Evolutionary conservation across 192 early-diverging fungal species (phyloP).

Genomic region (Rhizophagus clarus): DNA sequence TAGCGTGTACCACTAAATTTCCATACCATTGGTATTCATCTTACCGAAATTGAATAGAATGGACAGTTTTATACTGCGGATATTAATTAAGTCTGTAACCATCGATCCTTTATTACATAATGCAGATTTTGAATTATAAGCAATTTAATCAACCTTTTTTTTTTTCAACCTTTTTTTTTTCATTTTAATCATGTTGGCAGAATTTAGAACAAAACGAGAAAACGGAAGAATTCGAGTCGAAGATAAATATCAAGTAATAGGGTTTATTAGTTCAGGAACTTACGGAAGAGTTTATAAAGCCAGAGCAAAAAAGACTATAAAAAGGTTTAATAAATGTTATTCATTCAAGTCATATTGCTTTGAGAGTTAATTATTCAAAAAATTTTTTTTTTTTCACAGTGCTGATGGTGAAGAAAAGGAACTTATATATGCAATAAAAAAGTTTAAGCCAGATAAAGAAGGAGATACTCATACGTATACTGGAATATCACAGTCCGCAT

Average conservation of each 20-base stretch:
- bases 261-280: slow-evolving; percentile 93
- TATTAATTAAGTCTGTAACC: too few species aligned
- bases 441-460: slow-evolving; percentile 96
- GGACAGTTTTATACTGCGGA: too few species aligned
- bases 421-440: slow-evolving; percentile 90
- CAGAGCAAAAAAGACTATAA: slow-evolving; percentile 56
- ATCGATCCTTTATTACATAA: too few species aligned
- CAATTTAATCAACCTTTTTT: not conserved
- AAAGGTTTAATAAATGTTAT: not conserved
- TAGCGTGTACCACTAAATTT: too few species aligned
- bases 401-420: slow-evolving; percentile 37
- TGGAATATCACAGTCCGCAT: slow-evolving; percentile 93
- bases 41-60: too few species aligned
- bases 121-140: too few species aligned
- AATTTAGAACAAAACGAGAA: slow-evolving; percentile 11
- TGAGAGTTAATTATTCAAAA: not conserved
- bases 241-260: slow-evolving; percentile 78
- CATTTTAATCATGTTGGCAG: not conserved
- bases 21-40: too few species aligned
- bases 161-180: not conserved
- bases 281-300: slow-evolving; percentile 98
- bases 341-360: too few species aligned
- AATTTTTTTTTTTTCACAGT: not conserved
- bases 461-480: slow-evolving; percentile 72
- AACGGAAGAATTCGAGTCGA: not conserved